Conservation (phyloP, 768 basidiomycete genomes). For the Hemileccinum impolitum region DNA sequence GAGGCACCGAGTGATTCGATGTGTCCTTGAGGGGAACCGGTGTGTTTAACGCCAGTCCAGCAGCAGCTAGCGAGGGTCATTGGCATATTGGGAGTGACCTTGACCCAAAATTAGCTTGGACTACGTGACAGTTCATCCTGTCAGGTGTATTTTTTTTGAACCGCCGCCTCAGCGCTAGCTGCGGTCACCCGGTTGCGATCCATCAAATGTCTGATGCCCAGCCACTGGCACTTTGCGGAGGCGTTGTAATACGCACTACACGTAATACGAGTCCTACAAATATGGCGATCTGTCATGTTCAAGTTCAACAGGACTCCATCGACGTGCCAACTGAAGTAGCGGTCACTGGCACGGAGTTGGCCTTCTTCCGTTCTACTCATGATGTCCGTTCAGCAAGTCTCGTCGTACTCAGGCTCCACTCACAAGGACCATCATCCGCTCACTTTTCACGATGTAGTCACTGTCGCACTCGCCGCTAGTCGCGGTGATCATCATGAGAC, state of each 20-base stretch:
- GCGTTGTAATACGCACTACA: too few relatives aligned
- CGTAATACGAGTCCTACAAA: too few relatives aligned
- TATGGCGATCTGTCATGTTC: too few relatives aligned
- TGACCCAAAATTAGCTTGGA: background rate
- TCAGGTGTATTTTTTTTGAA: too few relatives aligned
- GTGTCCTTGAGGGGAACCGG: conserved; percentile 44
- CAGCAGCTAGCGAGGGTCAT: conserved; percentile 43
- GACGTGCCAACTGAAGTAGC: too few relatives aligned
- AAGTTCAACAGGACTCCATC: too few relatives aligned
- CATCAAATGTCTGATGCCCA: too few relatives aligned
- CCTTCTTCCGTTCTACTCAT: conserved; percentile 5
- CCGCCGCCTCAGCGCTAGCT: too few relatives aligned
- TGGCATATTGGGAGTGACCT: conserved; percentile 1
- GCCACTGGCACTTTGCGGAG: too few relatives aligned
- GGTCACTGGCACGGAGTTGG: too few relatives aligned
- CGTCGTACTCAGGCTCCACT: background rate
- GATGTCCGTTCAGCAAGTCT: background rate
- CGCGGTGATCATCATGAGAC: conserved; percentile 1
- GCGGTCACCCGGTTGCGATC: too few relatives aligned
- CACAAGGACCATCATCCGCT: background rate
- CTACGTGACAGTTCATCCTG: background rate
- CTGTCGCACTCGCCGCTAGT: background rate
- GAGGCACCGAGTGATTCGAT: conserved; percentile 43
- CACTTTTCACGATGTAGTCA: conserved; percentile 12
- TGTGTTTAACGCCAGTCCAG: conserved; percentile 46